Evolutionary conservation across 208 protist genomes (phyloP).

Genomic region (Trypanosoma lewisi): DNA sequence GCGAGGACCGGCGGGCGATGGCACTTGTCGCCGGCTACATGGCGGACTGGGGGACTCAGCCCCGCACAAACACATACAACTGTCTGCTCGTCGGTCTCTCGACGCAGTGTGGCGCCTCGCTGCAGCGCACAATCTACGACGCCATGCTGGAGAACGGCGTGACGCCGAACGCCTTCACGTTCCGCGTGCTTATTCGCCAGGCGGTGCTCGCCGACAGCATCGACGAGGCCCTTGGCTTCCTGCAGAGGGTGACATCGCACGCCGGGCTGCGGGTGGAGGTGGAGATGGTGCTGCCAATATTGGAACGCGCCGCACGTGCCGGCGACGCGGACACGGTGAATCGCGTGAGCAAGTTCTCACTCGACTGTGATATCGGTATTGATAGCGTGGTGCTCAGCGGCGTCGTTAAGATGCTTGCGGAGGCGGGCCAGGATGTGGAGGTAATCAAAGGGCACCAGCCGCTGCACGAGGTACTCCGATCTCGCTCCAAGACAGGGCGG

Average conservation of each 20-base stretch:
- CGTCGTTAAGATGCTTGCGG: conserved; percentile 59
- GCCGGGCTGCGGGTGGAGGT: conserved; percentile 78
- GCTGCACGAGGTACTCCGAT: conserved; percentile 80
- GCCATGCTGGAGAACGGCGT: conserved; percentile 61
- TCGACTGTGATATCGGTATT: conserved; percentile 85
- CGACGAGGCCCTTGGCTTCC: conserved; percentile 75
- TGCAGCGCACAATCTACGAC: conserved; percentile 63
- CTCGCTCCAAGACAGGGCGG: conserved; percentile 68
- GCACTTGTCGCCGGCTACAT: conserved; percentile 58
- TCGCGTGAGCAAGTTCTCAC: conserved; percentile 68
- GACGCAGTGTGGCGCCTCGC: conserved; percentile 35
- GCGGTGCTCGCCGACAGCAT: conserved; percentile 66
- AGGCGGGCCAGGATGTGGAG: conserved; percentile 68
- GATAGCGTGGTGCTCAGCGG: conserved; percentile 62
- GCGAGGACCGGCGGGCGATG: conserved; percentile 73
- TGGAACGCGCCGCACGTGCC: conserved; percentile 74
- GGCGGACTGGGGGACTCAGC: conserved; percentile 52
- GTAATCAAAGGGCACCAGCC: conserved; percentile 71
- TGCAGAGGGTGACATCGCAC: conserved; percentile 58
- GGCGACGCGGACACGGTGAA: conserved; percentile 78
- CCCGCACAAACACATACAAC: conserved; percentile 75
- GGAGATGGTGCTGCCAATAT: conserved; percentile 83
- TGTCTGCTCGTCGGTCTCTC: conserved; percentile 55
- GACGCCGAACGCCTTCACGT: conserved; percentile 67
- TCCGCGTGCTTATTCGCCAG: conserved; percentile 82